Base-by-base conservation (phyloP, 768 basidiomycete species). In the Omphalotus guepiniiformis region DNA sequence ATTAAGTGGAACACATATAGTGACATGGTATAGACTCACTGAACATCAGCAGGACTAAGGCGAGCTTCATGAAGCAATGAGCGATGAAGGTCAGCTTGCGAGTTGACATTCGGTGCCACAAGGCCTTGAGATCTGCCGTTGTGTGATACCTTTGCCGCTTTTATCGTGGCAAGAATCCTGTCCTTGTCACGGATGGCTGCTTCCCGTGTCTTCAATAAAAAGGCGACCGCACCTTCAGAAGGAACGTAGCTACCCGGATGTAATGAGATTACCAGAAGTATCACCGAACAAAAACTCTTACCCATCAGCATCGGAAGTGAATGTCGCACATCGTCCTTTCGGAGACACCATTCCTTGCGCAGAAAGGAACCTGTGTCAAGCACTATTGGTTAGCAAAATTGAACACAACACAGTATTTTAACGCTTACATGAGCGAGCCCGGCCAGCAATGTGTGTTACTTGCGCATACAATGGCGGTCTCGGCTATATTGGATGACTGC, bases 161-260 rank as follows among this genome's bases (percentile, higher is more conserved):
- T 58, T 26, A 69, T 53, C 4, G 62, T 52, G 11, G 55, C 68
- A 2, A 69, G 47, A 40, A 69, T 69, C 34, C 45, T 58, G 39
- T 69, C 65, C 3, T 62, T 61, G 35, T 69, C 67, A 15, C 67
- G 58, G 11, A 63, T 21, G 18, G 68, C 68, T 32, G 66, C 64
- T 22, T 52, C 57, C 40, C 58, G 58, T 6, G 66, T 67, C 51
- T 68, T 69, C 27, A 69, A 46, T 27, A 69, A 56, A 3, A 69
- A 44, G 32, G 64, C 62, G 23, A 62, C 63, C 4, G 63, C 66
- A 23, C 65, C 68, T 53, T 69, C 68, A 2, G 66, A 56, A 3
- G 68, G 64, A 26, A 64, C 66, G 44, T 69, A 69, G 19, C 67
- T 69, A 26, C n/a, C n/a, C n/a, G n/a, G n/a, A n/a, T n/a, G n/a